Evolutionary conservation across 371 early-diverging fungal genomes (phyloP).

Genomic region (Funneliformis caledonium): DNA sequence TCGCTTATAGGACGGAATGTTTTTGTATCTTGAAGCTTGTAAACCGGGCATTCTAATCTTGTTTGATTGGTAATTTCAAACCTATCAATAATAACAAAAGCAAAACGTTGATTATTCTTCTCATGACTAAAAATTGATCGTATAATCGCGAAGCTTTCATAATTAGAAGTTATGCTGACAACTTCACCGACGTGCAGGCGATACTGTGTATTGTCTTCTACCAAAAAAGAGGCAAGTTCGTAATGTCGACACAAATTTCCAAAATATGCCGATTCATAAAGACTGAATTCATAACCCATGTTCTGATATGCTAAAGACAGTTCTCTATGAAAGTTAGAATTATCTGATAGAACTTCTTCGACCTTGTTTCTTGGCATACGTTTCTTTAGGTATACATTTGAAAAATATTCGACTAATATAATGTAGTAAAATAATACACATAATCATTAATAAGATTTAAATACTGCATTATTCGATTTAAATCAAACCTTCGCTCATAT

Average conservation of each 20-base stretch:
- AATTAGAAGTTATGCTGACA: not conserved
- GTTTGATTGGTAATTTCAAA: not conserved
- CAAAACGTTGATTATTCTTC: not conserved
- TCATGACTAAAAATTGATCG: not conserved
- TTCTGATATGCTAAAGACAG: not conserved
- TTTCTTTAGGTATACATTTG: not conserved
- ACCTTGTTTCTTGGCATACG: not conserved
- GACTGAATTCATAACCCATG: not conserved
- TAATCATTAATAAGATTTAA: not conserved
- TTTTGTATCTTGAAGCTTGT: not conserved
- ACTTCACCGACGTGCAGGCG: not conserved
- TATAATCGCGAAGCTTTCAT: not conserved
- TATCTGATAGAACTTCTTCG: not conserved
- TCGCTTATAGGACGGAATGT: not conserved
- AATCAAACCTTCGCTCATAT: slow-evolving; percentile 1
- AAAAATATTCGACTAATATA: not conserved
- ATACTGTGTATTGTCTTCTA: not conserved
- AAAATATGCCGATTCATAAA: not conserved
- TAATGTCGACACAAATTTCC: not conserved
- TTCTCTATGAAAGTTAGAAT: not conserved
- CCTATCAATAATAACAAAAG: not conserved
- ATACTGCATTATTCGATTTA: not conserved
- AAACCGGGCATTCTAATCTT: not conserved
- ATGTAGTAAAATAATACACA: not conserved
- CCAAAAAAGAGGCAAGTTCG: not conserved